These are phyloP conservation scores for Oryza meyeriana DNA, from an alignment of 176 grass and related monocot species.

Conservation along the genomic window DNA sequence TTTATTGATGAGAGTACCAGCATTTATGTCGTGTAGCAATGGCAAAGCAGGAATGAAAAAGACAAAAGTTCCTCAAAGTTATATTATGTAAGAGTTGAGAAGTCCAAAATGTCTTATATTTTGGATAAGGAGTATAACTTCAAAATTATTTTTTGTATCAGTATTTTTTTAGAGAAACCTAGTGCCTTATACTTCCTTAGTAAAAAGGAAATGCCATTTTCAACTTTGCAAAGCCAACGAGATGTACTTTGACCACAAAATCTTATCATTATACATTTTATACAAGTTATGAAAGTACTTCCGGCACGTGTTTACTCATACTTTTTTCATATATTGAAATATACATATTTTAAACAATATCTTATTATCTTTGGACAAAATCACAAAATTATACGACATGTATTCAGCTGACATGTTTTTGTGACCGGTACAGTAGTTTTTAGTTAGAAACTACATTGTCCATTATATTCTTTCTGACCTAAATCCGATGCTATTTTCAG, in stretches of 20 bases:
- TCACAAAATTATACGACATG: neutral
- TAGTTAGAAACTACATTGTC: neutral
- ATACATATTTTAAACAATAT: neutral
- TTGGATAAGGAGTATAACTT: neutral
- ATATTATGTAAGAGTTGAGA: neutral
- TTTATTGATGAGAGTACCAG: neutral
- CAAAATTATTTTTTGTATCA: neutral
- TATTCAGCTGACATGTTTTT: neutral
- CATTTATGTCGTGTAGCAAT: neutral
- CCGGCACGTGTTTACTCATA: neutral
- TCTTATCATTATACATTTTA: neutral
- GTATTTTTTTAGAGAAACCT: neutral
- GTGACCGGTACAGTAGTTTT: neutral
- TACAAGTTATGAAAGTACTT: neutral
- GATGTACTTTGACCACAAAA: neutral
- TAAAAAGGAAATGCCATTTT: neutral
- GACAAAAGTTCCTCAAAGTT: neutral
- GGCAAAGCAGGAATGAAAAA: too few relatives aligned
- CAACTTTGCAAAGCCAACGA: neutral
- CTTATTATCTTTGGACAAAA: neutral
- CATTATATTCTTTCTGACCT: conserved; percentile 20
- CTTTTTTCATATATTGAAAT: neutral
- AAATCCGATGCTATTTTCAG: conserved; percentile 44
- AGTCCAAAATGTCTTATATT: neutral
- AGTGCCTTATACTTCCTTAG: neutral